phyloP scores from a whole-genome alignment of 257 asterid species.

The Ilex aquifolium region DNA sequence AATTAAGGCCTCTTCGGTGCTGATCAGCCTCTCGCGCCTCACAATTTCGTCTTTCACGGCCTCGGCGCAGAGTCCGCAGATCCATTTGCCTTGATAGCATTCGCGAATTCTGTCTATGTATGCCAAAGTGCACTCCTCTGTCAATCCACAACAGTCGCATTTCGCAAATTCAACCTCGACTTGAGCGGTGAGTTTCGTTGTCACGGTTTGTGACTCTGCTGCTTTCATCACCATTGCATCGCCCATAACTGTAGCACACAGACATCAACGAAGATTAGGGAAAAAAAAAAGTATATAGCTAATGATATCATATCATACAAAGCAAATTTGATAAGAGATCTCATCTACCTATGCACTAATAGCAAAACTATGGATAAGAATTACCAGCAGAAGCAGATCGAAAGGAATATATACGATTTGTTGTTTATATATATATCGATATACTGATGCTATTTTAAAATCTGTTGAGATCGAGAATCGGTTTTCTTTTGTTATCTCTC shows the following conservation, averaged over 20 bases:
- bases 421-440: background rate
- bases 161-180: constrained; percentile 57
- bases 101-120: constrained; percentile 60
- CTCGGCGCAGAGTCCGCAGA: constrained; percentile 91
- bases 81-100: constrained; percentile 85
- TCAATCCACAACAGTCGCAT: constrained; percentile 89
- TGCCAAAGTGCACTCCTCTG: constrained; percentile 77
- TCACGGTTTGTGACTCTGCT: constrained; percentile 28
- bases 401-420: background rate
- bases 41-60: constrained; percentile 73
- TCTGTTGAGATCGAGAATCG: no score
- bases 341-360: no score
- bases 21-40: constrained; percentile 48
- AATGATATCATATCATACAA: no score
- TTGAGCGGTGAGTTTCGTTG: constrained; percentile 11
- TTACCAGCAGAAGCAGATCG: constrained; percentile 43
- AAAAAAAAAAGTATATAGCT: no score
- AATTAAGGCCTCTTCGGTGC: constrained; percentile 68
- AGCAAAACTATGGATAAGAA: background rate
- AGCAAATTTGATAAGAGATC: no score
- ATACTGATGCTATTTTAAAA: background rate
- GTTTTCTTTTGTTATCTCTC: constrained; percentile 30
- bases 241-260: constrained; percentile 48
- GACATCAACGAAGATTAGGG: no score
- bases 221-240: constrained; percentile 40